Conservation (phyloP, 2,329 filamentous ascomycete genomes). For the Aspergillus fumigatiaffinis region DNA sequence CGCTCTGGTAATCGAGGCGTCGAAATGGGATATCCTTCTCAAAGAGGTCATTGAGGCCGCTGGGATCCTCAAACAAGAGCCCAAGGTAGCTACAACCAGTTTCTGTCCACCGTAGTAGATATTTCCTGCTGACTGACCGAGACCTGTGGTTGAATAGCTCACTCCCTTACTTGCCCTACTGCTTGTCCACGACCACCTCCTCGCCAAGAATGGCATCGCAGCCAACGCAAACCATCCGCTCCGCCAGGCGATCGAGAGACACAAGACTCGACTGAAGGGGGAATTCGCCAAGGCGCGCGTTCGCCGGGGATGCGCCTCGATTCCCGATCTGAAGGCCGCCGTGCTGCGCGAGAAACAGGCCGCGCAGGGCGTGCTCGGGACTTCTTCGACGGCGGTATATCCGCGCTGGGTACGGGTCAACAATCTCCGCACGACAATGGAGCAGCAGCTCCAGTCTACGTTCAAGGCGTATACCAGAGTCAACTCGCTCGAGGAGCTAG, state of each 20-base stretch:
- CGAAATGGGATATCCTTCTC: constrained; percentile 84
- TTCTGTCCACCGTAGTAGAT: constrained; percentile 2
- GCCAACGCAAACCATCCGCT: constrained; percentile 76
- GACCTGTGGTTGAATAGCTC: constrained; percentile 53
- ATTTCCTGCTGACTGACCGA: constrained; percentile 36
- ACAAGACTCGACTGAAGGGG: constrained; percentile 74
- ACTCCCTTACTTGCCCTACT: constrained; percentile 76
- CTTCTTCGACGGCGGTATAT: constrained; percentile 43
- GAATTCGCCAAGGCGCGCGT: constrained; percentile 80
- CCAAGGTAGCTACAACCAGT: constrained; percentile 62
- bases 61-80: constrained; percentile 71
- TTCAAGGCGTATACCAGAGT: constrained; percentile 64
- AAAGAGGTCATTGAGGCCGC: constrained; percentile 86
- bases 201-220: constrained; percentile 77
- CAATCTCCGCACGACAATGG: constrained; percentile 65
- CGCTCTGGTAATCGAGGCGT: constrained; percentile 77
- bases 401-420: constrained; percentile 95
- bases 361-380: constrained; percentile 41
- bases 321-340: constrained; percentile 57
- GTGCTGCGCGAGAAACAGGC: constrained; percentile 37
- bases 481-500: constrained; percentile 54
- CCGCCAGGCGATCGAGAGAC: constrained; percentile 68
- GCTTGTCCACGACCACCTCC: constrained; percentile 78
- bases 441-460: constrained; percentile 68
- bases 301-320: constrained; percentile 62